Evolutionary conservation across 1,284 basidiomycete species (phyloP), one percentile per base, ranked within the genome.

Genomic region (Boletus mariae): DNA sequence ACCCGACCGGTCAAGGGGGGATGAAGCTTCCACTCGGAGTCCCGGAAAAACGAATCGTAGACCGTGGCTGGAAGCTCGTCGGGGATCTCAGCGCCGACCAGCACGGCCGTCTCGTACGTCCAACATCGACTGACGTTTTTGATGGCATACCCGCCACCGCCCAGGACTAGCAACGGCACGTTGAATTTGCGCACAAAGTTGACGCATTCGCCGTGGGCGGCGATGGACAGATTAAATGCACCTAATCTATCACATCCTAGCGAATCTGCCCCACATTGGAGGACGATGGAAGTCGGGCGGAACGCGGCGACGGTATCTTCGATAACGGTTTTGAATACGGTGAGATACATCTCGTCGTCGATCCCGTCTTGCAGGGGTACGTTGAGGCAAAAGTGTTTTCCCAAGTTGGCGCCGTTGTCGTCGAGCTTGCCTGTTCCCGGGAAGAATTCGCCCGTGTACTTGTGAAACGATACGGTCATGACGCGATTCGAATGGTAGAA

Each of bases 401-500:
- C 97, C 2, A 87, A 70, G 13, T 84, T 86, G 17, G 81, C 80
- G n/a, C 92, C 89, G 54, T 92, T 90, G 72, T 97, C 94, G 63
- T 93, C 90, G 11, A 96, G 79, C 68, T 94, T 93, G 13, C 94
- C 94, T 0, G 94, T 98, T 0, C 94, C 93, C 0, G 94, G 94
- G 72, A 99, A 99, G 77, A 99, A 99, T 66, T 98, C 94, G 57
- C 93, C 93, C 2, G 92, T 95, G 74, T 98, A 99, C 73, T 99
- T 99, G 80, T 99, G 96, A 73, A 99, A 99, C 0, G 96, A 98
- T 20, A 98, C 92, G 0, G 97, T 99, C 83, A 98, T 90, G 55
- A 99, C 96, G 23, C 97, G 87, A 64, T 99, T 96, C 35, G 94
- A 92, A 62, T 95, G 90, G 73, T 98, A 99, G 72, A 99, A 99